Evolutionary conservation across 139 green algal species (phyloP).

Genomic region (Auxenochlorella protothecoides): DNA sequence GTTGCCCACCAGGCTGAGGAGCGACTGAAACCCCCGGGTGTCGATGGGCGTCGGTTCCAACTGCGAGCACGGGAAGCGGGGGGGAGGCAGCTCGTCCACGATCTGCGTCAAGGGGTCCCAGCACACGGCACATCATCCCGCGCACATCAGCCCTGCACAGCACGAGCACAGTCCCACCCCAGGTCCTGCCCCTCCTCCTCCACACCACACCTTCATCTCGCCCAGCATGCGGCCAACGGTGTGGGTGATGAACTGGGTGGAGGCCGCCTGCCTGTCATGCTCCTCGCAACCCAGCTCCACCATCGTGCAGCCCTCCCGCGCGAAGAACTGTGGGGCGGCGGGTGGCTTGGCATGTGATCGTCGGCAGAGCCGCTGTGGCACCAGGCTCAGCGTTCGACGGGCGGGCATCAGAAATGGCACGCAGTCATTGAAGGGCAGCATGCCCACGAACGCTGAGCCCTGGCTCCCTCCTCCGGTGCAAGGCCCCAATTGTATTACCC

Average conservation of each 20-base stretch:
- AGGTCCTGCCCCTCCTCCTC: too few species aligned
- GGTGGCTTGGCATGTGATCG: too few species aligned
- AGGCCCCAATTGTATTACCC: too few species aligned
- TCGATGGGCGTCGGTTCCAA: constrained; percentile 73
- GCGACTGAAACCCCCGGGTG: constrained; percentile 88
- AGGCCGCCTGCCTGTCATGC: constrained; percentile 86
- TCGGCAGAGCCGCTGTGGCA: too few species aligned
- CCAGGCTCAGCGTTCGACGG: too few species aligned
- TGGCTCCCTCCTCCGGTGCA: too few species aligned
- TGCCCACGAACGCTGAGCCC: too few species aligned
- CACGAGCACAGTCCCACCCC: too few species aligned
- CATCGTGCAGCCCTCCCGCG: constrained; percentile 85
- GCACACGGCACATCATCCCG: too few species aligned
- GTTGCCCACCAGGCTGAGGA: constrained; percentile 94
- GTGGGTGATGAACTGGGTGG: constrained; percentile 98
- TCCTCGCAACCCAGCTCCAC: constrained; percentile 97
- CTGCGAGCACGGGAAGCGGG: not conserved
- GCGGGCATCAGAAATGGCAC: not conserved
- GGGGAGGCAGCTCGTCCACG: too few species aligned
- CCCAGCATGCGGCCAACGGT: constrained; percentile 84
- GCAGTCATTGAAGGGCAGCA: not conserved
- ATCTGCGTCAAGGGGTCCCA: too few species aligned
- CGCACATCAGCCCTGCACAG: too few species aligned
- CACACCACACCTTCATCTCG: constrained; percentile 28
- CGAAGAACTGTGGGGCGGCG: constrained; percentile 45